Base-by-base conservation (phyloP, 306 rosid species). In the Lablab purpureus region DNA sequence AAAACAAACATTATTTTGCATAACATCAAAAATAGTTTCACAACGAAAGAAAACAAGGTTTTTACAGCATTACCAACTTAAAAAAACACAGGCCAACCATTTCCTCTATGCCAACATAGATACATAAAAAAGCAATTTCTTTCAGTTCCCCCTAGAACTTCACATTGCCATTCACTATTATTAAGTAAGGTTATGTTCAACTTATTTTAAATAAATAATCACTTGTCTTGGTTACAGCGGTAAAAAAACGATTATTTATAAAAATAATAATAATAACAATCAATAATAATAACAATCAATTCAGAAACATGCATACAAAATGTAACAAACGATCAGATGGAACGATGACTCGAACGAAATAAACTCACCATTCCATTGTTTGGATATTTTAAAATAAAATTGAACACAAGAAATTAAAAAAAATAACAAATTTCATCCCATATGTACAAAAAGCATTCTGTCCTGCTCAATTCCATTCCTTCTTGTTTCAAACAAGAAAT, bases 61-160 rank as follows among this genome's bases (percentile, higher is more conserved):
- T 65, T 46, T 14, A 65, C 77, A 12, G n/a, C 49, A 25, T 75
- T 21, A 75, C 63, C 56, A 54, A 5, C 67, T 73, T 62, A 34
- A 56, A 19, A n/a, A 45, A 71, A 34, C 19, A 62, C n/a, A 56
- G 7, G 4, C 62, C 41, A 23, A 37, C 50, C 37, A 10, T 28
- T 64, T 63, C 60, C 59, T 10, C 19, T 7, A 4, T 11, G 10
- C 30, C 56, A 37, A 25, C 23, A 28, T 3, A 50, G 23, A 70
- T 19, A 27, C 11, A 62, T 51, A 36, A 70, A 50, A 76, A 27
- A 2, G 34, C 17, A 46, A 54, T 28, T 43, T 37, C 67, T 54
- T 27, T 12, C 34, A 22, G 34, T 56, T 23, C 8, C 8, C 64
- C 40, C 18, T 4, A 32, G 17, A 27, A 64, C 40, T 76, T 60